Base-by-base conservation (phyloP, 2,329 filamentous ascomycete genomes). In the Cercospora nicotianae region DNA sequence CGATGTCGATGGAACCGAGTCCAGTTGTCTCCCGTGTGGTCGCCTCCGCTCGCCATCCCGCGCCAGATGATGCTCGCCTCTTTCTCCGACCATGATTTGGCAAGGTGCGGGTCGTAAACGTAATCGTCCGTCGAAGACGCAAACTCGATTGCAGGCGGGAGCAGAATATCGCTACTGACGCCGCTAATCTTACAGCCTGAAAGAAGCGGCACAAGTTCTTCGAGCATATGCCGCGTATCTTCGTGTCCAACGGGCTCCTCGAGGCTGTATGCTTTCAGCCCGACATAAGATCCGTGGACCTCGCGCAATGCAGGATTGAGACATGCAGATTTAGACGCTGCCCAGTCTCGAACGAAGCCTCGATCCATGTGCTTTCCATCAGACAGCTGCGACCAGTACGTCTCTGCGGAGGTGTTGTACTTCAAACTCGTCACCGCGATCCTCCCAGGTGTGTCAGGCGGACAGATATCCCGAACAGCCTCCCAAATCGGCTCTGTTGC, bases 1-100 rank as follows among this genome's bases (percentile, higher is more conserved):
- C 90, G 88, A 74, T 92, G 90, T 2, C 90, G 87, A 69, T 92
- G 90, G 74, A 91, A 92, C 0, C 86, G 84, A 10, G 82, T 84
- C 90, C 90, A 92, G 72, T 87, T 91, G 13, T 82, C 73, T 31
- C 71, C 69, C 13, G 75, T 76, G 64, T 81, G 79, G 3, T 79
- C 77, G 2, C 83, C 83, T 1, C 83, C 83, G 1, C 79, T 80
- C 5, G 80, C 81, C 8, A 73, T 75, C 10, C 83, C 83, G 62
- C 82, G 78, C 83, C 83, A 84, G 4, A 81, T 72, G 16, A 80
- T 67, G 1, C 72, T 74, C 28, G 77, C 67, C 1, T 70, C 70
- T 69, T 84, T 84, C 3, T 75, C 62, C 2, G 73, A 67, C 82
- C 83, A 84, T 0, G 68, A 30, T 26, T 55, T 59, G 45, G 45